Conservation (phyloP, 371 early-diverging fungal species). For the Actinomucor elegans region DNA sequence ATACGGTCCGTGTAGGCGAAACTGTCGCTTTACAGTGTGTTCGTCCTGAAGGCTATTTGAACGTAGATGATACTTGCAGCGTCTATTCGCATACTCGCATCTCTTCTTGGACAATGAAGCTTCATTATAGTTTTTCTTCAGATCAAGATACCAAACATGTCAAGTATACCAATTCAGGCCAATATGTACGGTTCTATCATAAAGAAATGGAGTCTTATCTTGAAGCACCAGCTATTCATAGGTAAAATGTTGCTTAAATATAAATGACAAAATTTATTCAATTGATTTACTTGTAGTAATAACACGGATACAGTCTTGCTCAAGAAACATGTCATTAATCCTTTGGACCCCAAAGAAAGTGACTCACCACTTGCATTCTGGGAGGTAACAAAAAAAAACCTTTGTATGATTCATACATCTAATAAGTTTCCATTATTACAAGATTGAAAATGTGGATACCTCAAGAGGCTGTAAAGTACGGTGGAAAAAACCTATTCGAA, state of each 20-base stretch:
- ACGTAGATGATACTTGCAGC: constrained; percentile 20
- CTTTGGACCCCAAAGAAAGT: constrained; percentile 56
- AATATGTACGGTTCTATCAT: constrained; percentile 55
- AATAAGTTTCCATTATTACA: too few relatives aligned
- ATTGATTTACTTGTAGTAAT: neutral
- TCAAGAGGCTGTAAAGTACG: constrained; percentile 35
- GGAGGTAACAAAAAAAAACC: constrained; percentile 37
- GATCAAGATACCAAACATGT: constrained; percentile 19
- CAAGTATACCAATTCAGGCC: constrained; percentile 40
- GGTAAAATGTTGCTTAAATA: too few relatives aligned
- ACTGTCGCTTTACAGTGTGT: constrained; percentile 53
- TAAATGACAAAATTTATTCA: neutral
- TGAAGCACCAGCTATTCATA: constrained; percentile 21
- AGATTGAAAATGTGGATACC: constrained; percentile 38
- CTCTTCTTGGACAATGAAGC: constrained; percentile 38
- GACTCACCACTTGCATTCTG: constrained; percentile 55
- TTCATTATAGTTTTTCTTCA: constrained; percentile 22
- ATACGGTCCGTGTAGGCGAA: constrained; percentile 53
- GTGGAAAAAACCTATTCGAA: constrained; percentile 45
- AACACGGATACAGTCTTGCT: constrained; percentile 15
- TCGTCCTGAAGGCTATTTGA: constrained; percentile 53
- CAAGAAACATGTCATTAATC: constrained; percentile 52
- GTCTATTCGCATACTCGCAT: constrained; percentile 35
- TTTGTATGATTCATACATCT: neutral
- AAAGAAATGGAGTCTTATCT: constrained; percentile 58